Evolutionary conservation across 306 rosid genomes (phyloP).

Genomic region (Purshia tridentata): DNA sequence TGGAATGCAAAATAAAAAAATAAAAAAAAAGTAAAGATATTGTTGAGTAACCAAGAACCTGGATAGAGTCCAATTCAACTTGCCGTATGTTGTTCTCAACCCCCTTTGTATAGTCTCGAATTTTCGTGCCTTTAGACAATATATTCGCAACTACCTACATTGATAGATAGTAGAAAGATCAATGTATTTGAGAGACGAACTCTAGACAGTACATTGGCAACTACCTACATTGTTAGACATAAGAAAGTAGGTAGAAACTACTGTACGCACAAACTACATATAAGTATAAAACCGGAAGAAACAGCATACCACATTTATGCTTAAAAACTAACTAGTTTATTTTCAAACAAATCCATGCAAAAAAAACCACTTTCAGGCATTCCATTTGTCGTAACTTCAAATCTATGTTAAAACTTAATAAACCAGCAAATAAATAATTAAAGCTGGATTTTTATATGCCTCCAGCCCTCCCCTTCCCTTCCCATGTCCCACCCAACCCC

Average conservation of each 20-base stretch:
- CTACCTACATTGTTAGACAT: conserved; percentile 41
- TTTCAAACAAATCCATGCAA: background rate
- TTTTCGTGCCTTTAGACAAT: conserved; percentile 79
- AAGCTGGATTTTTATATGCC: background rate
- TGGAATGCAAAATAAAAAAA: background rate
- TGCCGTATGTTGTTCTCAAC: conserved; percentile 89
- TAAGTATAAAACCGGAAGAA: background rate
- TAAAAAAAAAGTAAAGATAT: background rate
- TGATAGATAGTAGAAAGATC: conserved; percentile 13
- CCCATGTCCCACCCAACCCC: background rate
- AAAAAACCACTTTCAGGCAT: background rate
- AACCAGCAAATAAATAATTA: no score
- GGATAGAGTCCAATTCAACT: conserved; percentile 95
- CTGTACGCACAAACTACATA: background rate
- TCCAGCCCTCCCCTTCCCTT: background rate
- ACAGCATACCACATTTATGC: background rate
- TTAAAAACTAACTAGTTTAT: background rate
- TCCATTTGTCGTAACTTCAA: background rate
- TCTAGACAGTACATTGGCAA: conserved; percentile 43
- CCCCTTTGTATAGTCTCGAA: conserved; percentile 88
- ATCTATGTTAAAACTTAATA: background rate
- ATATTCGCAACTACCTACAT: conserved; percentile 84
- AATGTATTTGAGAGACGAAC: background rate
- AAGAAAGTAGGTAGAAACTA: background rate
- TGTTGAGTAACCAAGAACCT: conserved; percentile 51